Base-by-base conservation (phyloP, 768 basidiomycete genomes). In the Holtermannia corniformis region DNA sequence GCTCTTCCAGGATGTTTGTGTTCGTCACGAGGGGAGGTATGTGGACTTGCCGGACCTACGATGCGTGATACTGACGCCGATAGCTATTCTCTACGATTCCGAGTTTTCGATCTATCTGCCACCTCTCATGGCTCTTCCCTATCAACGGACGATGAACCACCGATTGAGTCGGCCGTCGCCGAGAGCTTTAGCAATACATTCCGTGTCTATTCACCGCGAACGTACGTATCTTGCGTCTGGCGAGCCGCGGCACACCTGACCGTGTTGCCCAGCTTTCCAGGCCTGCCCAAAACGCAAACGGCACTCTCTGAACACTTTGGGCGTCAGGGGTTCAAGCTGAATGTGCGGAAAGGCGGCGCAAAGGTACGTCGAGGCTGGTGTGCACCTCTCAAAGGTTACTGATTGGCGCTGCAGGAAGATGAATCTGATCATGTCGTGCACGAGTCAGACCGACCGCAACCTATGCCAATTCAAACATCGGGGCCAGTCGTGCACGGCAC, bases 251-350 rank as follows among this genome's bases (percentile, higher is more conserved):
- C n/a, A 16, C n/a, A 20, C 10, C 44, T 41, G 23, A 49, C 25
- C n/a, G 24, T 22, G 40, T 45, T 44, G 52, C 16, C 3, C 44
- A 68, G 67, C 21, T 65, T 64, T 22, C 67, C 67, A n/a, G 64
- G 64, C 4, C 20, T 65, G 21, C 67, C 67, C 0, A 61, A 62
- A 49, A 57, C 60, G 32, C 32, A 37, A 5, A 65, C 64, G 12
- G 58, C 55, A 22, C 37, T 68, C 26, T 57, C 64, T 3, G 67
- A 68, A 43, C 67, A 68, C 42, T 68, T 68, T 48, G 55, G 50
- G 21, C 49, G 52, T 19, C 60, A 60, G 26, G 67, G 67, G 1
- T 68, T 65, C 62, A 68, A 68, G 44, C 56, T 68, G 14, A 68
- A 65, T 42, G 60, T 64, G 2, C 58, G 67, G 5, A 68, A 68